Evolutionary conservation across 2,329 filamentous ascomycete species (phyloP).

Genomic region (Cladosporium phlei): DNA sequence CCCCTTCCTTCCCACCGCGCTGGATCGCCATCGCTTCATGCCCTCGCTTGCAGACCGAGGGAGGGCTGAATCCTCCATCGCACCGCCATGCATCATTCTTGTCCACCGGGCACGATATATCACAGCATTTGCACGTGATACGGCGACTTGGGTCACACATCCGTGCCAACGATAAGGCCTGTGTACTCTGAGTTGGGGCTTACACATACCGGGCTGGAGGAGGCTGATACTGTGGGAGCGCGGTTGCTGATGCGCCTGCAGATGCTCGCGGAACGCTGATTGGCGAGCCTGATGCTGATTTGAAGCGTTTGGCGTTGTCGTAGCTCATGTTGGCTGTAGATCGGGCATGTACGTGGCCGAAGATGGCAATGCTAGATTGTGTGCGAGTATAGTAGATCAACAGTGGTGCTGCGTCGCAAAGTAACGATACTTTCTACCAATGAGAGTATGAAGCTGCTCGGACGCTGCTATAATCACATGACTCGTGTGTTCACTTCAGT

Average conservation of each 20-base stretch:
- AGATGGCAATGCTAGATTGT: background rate
- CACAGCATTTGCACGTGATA: conserved; percentile 2
- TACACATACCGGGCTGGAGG: conserved; percentile 17
- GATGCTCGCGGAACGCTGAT: conserved; percentile 17
- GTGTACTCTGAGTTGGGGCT: background rate
- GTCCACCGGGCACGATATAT: too few species aligned
- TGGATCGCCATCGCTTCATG: conserved; percentile 10
- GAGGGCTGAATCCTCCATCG: background rate
- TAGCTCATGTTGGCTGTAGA: conserved; percentile 2
- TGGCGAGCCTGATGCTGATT: conserved; percentile 24
- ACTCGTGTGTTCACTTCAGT: conserved; percentile 3
- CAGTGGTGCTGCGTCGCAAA: background rate
- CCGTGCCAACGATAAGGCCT: background rate
- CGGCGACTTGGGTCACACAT: background rate
- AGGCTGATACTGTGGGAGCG: conserved; percentile 28
- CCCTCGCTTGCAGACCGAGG: conserved; percentile 1
- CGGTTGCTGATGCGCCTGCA: conserved; percentile 17
- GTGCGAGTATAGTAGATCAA: background rate
- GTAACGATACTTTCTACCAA: background rate
- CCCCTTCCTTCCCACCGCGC: conserved; percentile 11
- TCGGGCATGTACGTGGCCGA: background rate
- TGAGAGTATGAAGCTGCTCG: conserved; percentile 4
- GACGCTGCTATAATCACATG: background rate
- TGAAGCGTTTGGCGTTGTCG: conserved; percentile 24
- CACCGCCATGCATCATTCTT: background rate